Base-by-base conservation (phyloP, 345 rosid genomes). In the Citrus unshiu region DNA sequence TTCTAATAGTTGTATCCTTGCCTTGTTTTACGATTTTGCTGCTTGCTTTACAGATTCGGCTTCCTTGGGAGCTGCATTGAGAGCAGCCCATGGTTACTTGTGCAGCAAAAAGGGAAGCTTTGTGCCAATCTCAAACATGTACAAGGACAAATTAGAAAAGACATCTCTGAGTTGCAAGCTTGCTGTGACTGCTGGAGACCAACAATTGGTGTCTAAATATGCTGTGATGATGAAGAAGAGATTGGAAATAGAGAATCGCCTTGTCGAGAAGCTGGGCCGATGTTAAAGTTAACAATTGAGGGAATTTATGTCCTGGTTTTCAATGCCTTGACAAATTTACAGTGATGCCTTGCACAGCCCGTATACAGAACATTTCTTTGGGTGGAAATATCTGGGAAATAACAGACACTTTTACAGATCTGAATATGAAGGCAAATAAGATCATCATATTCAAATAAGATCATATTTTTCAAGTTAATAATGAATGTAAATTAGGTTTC, bases 71-170 rank as follows among this genome's bases (percentile, higher is more conserved):
- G 98, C 94, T 70, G 97, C 98, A 40, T 78, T 94, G 75, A 93
- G 97, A 76, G 98, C 97, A 40, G 97, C 95, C 4, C 95, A 94
- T 32, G 97, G 98, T 62, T 96, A 96, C 97, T 62, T 92, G 73
- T 96, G 99, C 91, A 85, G 77, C 83, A 85, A 81, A 65, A 86
- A 87, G 56, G 94, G 95, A 69, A 85, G 85, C 62, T 94, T 96
- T 43, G 86, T 91, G 65, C 88, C 92, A 5, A 90, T 92, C 25
- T 87, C 99, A 16, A 3, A 72, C 56, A 79, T 94, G 85, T 96
- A 91, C 84, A 75, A 83, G 79, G 87, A 87, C 85, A 94, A 85
- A 80, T 67, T 87, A 79, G 95, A 92, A 82, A 89, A 80, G 69
- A 86, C 97, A 12, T 85, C 98, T 37, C 85, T 93, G 34, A 86